A percentile compares a stretch with the other conserved stretches of the same genome.
phyloP scores from a whole-genome alignment of 2,329 filamentous ascomycete species.

The Talaromyces sp. region DNA sequence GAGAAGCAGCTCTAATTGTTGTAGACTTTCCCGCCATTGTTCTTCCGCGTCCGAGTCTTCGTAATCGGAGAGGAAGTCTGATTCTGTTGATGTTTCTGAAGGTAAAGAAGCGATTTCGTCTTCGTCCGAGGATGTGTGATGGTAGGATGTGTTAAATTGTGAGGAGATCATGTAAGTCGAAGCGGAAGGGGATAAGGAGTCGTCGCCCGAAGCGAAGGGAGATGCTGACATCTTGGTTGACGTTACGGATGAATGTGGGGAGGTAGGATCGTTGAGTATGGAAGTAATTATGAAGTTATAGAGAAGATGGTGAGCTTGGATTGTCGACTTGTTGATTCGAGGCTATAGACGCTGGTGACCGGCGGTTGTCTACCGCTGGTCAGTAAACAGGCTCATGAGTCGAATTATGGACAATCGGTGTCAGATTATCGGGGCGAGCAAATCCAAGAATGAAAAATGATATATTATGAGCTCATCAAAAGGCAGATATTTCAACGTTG shows the following conservation, averaged over 20 bases:
- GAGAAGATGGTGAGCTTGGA: not conserved
- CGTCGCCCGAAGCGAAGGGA: conserved; percentile 26
- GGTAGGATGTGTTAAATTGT: conserved; percentile 22
- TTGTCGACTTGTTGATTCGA: not conserved
- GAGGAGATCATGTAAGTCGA: conserved; percentile 42
- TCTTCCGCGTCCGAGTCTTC: conserved; percentile 76
- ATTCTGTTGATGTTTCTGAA: conserved; percentile 38
- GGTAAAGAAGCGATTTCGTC: conserved; percentile 46
- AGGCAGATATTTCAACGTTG: not conserved
- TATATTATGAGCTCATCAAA: not conserved
- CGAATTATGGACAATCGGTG: not conserved
- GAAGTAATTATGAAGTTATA: not conserved
- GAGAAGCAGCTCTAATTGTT: conserved; percentile 87
- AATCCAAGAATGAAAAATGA: not conserved
- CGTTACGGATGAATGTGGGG: not conserved
- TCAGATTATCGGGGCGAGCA: not conserved
- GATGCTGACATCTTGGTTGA: conserved; percentile 25
- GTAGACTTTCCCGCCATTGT: conserved; percentile 91
- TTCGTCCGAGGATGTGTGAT: conserved; percentile 29
- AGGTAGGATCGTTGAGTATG: no score
- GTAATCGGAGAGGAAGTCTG: conserved; percentile 43
- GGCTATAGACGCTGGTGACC: not conserved
- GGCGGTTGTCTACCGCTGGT: conserved; percentile 15
- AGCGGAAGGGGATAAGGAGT: conserved; percentile 34
- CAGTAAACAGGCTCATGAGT: conserved; percentile 14